A percentile compares a stretch with the other conserved stretches of the same genome.
Conservation (phyloP, 352 stramenopile genomes). For the Phytophthora europaea region DNA sequence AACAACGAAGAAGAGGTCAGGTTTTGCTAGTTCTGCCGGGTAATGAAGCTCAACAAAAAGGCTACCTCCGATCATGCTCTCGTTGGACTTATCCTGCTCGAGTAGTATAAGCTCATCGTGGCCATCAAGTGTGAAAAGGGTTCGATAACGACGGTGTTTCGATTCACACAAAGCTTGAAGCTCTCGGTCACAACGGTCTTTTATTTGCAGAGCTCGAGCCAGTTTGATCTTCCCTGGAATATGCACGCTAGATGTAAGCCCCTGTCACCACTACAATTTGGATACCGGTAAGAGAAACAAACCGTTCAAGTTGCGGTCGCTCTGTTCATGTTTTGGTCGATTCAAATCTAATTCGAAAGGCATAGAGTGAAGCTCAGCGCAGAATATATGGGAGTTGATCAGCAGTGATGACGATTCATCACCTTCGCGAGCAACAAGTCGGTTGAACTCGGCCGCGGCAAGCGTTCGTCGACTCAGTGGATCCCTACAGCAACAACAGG, state of each 20-base stretch:
- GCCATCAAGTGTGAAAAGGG: slow-evolving; percentile 25
- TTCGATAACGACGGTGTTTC: slow-evolving; percentile 34
- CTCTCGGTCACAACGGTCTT: slow-evolving; percentile 64
- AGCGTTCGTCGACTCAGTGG: background rate
- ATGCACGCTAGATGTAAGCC: too few species aligned
- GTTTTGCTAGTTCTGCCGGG: background rate
- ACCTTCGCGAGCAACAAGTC: background rate
- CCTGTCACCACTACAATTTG: too few species aligned
- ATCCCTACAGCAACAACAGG: background rate
- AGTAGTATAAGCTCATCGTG: slow-evolving; percentile 38
- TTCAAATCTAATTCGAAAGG: background rate
- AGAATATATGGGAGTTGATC: background rate
- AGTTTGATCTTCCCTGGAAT: slow-evolving; percentile 51
- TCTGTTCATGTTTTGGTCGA: background rate
- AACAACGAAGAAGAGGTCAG: slow-evolving; percentile 2
- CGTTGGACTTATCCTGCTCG: slow-evolving; percentile 51
- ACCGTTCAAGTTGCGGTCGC: background rate
- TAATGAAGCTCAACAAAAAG: background rate
- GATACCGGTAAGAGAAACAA: slow-evolving; percentile 3
- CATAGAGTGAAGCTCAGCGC: background rate
- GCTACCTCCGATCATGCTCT: slow-evolving; percentile 48
- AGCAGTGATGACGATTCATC: background rate
- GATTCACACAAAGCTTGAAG: slow-evolving; percentile 56
- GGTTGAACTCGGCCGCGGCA: background rate
- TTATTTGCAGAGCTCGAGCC: slow-evolving; percentile 62